Percentiles rank a stretch among this genome's conserved stretches.
These are phyloP conservation scores for Xanthoconium purpureum DNA, from an alignment of 768 basidiomycete genomes.

Conservation along the genomic window DNA sequence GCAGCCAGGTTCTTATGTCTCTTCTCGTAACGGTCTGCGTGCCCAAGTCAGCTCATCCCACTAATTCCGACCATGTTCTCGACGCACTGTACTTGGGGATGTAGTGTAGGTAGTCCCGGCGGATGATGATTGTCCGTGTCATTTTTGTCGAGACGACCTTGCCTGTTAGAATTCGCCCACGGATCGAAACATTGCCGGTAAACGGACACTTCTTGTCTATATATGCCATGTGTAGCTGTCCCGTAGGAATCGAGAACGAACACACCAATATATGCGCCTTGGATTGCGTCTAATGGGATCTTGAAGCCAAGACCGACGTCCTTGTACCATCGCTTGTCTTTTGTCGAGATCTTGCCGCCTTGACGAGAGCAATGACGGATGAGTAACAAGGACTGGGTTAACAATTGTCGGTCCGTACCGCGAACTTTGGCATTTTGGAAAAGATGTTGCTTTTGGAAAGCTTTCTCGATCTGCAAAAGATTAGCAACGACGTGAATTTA, in stretches of 20 bases:
- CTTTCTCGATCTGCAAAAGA: conserved; percentile 79
- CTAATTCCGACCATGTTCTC: neutral
- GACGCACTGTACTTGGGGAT: conserved; percentile 96
- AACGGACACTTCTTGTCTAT: conserved; percentile 99
- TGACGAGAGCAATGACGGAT: conserved; percentile 14
- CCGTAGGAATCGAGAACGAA: conserved; percentile 11
- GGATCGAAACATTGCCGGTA: conserved; percentile 95
- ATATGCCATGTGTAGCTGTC: neutral
- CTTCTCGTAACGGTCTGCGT: conserved; percentile 94
- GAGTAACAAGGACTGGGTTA: conserved; percentile 1
- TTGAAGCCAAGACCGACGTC: conserved; percentile 97
- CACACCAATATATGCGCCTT: conserved; percentile 93
- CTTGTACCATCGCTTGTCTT: conserved; percentile 99
- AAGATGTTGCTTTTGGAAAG: conserved; percentile 95
- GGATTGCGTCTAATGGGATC: conserved; percentile 94
- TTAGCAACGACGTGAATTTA: neutral
- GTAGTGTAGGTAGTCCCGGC: conserved; percentile 92
- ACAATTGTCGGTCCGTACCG: conserved; percentile 53
- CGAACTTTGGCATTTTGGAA: conserved; percentile 97
- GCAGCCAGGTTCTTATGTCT: conserved; percentile 98
- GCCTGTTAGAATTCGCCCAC: conserved; percentile 97
- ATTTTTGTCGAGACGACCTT: conserved; percentile 99
- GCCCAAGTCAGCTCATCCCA: conserved; percentile 7
- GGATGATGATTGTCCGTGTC: conserved; percentile 97
- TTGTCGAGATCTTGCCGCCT: conserved; percentile 85